Base-by-base conservation (phyloP, 345 rosid species). In the Populus deltoides region DNA sequence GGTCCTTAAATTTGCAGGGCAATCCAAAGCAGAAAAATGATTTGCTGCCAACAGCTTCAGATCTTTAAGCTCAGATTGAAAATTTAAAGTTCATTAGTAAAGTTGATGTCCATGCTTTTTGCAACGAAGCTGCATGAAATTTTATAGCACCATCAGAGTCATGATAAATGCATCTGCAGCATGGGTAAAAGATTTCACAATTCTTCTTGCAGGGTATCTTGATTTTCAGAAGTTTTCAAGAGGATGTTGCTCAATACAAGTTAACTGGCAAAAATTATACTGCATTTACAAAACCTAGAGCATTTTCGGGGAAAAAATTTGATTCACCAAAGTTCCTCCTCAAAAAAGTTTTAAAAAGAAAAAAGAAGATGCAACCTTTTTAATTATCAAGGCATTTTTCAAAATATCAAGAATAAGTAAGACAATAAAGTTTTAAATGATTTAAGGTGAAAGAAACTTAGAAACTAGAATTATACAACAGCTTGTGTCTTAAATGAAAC, bases 391-490 rank as follows among this genome's bases (percentile, higher is more conserved):
- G 43, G 49, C 71, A 65, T 10, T 10, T 45, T 66, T 27, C 33
- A 45, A 20, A 55, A 36, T 45, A 35, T 49, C 53, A 29, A 66
- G 41, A 49, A 39, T 2, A 15, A 17, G 35, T 47, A 24, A 13
- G 7, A 36, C 13, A 9, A 20, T 25, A 36, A 74, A 62, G 66
- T 62, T 74, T 27, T 43, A 20, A 65, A 7, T 49, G 27, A 24
- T 72, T 43, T 25, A 31, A 76, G 47, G 22, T 17, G 67, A 77
- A 67, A 41, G 62, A 70, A 36, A 36, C 38, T 41, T 55, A 73
- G 47, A 38, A 43, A 6, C 35, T 43, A 33, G 9, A 63, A 65
- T 62, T 11, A 57, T n/a, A 35, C 2, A 18, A 20, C 53, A 71
- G 12, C 38, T 3, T 70, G 68, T 20, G 10, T n/a, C 49, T 33